phyloP scores from a whole-genome alignment of 495 filamentous ascomycete genomes.

The Polyplosphaeria fusca region DNA sequence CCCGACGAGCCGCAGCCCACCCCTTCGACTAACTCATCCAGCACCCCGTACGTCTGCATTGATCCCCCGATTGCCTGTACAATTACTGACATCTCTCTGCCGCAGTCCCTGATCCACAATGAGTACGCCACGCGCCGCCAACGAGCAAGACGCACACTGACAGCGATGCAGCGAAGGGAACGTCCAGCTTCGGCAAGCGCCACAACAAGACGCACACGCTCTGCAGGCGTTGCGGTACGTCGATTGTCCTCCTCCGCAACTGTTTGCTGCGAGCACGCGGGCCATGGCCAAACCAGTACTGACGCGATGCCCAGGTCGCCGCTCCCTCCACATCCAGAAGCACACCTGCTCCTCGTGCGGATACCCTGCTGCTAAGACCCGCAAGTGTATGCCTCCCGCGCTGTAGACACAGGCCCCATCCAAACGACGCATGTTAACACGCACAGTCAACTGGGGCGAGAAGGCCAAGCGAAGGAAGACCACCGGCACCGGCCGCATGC shows the following conservation, averaged over 20 bases:
- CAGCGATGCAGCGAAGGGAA: conserved; percentile 74
- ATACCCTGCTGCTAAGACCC: conserved; percentile 93
- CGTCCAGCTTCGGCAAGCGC: conserved; percentile 95
- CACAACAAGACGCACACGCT: conserved; percentile 99
- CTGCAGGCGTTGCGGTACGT: conserved; percentile 98
- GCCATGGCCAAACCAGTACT: too few relatives aligned
- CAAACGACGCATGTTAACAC: conserved; percentile 8
- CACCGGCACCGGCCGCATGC: conserved; percentile 89
- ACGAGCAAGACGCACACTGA: too few relatives aligned
- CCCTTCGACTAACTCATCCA: conserved; percentile 15
- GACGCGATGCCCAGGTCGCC: conserved; percentile 61
- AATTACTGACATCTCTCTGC: not conserved
- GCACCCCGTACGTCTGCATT: too few relatives aligned
- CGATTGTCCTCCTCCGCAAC: conserved; percentile 23
- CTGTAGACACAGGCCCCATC: not conserved
- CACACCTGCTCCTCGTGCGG: conserved; percentile 95
- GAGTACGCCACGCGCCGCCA: conserved; percentile 48
- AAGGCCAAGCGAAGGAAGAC: conserved; percentile 99
- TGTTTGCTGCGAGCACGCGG: too few relatives aligned
- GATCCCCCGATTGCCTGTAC: too few relatives aligned
- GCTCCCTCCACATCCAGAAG: conserved; percentile 99
- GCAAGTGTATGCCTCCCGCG: conserved; percentile 81
- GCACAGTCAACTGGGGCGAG: conserved; percentile 95
- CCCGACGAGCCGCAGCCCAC: conserved; percentile 1
- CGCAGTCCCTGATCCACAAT: conserved; percentile 57